Base-by-base conservation (phyloP, 257 asterid species). In the Solanum bulbocastanum region DNA sequence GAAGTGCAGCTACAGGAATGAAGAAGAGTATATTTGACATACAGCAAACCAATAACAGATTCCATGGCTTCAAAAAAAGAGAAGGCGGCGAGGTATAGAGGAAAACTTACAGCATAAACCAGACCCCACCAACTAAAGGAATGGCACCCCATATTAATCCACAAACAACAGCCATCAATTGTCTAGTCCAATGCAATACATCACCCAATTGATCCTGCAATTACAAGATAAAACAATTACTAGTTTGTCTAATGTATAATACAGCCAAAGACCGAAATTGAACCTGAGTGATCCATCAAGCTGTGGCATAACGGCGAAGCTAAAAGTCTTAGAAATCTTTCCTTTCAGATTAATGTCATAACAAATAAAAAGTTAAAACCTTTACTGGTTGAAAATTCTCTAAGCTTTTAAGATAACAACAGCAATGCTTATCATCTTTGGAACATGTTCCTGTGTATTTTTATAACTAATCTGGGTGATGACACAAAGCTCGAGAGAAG, bases 131-230 rank as follows among this genome's bases (percentile, higher is more conserved):
- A 46, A 93, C 95, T 89, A 97, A 91, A 78, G 98, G 99, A 93
- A 97, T 92, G 86, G 93, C 95, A 81, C 99, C 99, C 98, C 99
- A 97, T 87, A 95, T 83, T 74, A 96, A 92, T 84, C 99, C 99
- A 78, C 94, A 97, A 18, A 93, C 39, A 75, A 97, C 92, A 86
- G 92, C 98, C 81, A 96, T 88, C 84, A 91, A 98, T 91, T 97
- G 99, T 90, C 99, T 93, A 87, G 94, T 93, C 99, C 99, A 97
- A 91, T 97, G 99, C 81, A 97, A 90, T 66, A 92, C 96, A 83
- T 97, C 99, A 39, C 98, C 98, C 27, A 97, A 92, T 90, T 95
- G 98, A 92, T 97, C 99, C 99, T 97, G 96, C 72, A 82, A 87
- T 32, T 82, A 82, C 44, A 82, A 49, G 30, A 82, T 74, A 89